phyloP scores from a whole-genome alignment of 1,284 basidiomycete species.

The Agroathelia rolfsii region DNA sequence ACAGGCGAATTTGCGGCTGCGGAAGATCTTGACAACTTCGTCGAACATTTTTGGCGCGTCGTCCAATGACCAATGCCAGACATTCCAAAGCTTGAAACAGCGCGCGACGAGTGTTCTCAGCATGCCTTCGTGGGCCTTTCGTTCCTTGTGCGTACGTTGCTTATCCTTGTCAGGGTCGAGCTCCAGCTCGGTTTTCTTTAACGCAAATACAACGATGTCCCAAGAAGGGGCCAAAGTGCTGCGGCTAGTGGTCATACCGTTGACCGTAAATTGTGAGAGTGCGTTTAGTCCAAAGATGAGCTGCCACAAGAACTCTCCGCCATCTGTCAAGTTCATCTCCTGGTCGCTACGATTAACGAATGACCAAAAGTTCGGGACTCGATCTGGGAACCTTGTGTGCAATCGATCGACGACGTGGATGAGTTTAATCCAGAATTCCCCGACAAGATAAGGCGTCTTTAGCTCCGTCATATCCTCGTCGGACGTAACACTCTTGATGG shows the following conservation, averaged over 20 bases:
- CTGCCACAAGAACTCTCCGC: conserved; percentile 69
- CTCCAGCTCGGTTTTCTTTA: conserved; percentile 52
- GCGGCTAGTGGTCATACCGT: conserved; percentile 45
- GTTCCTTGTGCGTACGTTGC: conserved; percentile 18
- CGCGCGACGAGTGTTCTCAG: conserved; percentile 72
- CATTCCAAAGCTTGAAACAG: conserved; percentile 59
- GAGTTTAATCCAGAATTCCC: conserved; percentile 70
- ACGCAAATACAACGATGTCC: conserved; percentile 49
- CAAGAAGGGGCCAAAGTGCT: conserved; percentile 54
- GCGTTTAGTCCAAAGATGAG: conserved; percentile 62
- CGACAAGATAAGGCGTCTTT: conserved; percentile 22
- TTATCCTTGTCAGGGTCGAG: conserved; percentile 42
- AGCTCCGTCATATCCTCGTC: conserved; percentile 29
- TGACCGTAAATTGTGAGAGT: conserved; percentile 69
- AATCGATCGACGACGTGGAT: conserved; percentile 41
- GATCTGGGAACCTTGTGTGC: conserved; percentile 11
- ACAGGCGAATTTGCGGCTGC: conserved; percentile 71
- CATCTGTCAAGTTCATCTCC: conserved; percentile 24
- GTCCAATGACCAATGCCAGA: conserved; percentile 70
- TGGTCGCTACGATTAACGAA: conserved; percentile 30
- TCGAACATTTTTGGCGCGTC: conserved; percentile 54
- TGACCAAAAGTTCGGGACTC: conserved; percentile 34
- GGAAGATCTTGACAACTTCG: conserved; percentile 69
- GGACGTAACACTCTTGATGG: conserved; percentile 31
- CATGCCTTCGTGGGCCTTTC: conserved; percentile 51